phyloP scores from a whole-genome alignment of 768 basidiomycete species.

The Russula sp. region DNA sequence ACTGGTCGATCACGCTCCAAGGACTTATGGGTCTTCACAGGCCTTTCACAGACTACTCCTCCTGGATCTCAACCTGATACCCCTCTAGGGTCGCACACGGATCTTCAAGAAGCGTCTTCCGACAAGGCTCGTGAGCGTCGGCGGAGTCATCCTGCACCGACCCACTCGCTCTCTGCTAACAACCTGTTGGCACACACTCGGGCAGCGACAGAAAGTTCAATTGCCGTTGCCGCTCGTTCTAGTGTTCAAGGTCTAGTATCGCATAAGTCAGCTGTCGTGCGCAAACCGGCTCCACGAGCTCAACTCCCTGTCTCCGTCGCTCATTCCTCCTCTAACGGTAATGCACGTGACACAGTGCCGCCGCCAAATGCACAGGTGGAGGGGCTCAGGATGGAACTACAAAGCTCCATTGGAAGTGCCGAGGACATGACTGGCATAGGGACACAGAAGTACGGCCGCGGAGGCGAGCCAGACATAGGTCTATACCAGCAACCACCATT shows the following conservation, averaged over 20 bases:
- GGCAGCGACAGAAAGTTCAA: slow-evolving; percentile 17
- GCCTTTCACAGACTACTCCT: slow-evolving; percentile 35
- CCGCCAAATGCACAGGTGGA: slow-evolving; percentile 6
- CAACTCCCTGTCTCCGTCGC: slow-evolving; percentile 56
- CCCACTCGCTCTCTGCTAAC: neutral
- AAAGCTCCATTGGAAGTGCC: slow-evolving; percentile 47
- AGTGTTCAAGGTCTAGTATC: slow-evolving; percentile 25
- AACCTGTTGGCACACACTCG: slow-evolving; percentile 12
- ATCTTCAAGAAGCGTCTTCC: slow-evolving; percentile 26
- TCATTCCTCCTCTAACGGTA: slow-evolving; percentile 28
- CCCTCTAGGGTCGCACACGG: slow-evolving; percentile 33
- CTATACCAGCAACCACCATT: slow-evolving; percentile 22
- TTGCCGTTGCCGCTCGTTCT: slow-evolving; percentile 6
- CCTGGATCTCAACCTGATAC: slow-evolving; percentile 34
- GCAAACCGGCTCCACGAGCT: slow-evolving; percentile 59
- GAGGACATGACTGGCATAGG: slow-evolving; percentile 67
- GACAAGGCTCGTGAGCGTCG: slow-evolving; percentile 16
- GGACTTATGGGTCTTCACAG: slow-evolving; percentile 74
- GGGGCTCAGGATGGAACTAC: slow-evolving; percentile 34
- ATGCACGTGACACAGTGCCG: slow-evolving; percentile 17
- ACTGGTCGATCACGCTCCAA: slow-evolving; percentile 66
- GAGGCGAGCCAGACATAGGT: slow-evolving; percentile 25
- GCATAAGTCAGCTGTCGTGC: slow-evolving; percentile 38
- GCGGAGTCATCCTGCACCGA: slow-evolving; percentile 7
- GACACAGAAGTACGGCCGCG: slow-evolving; percentile 27